These are phyloP conservation scores for Comarum palustre DNA, from an alignment of 306 rosid genomes.

Conservation along the genomic window DNA sequence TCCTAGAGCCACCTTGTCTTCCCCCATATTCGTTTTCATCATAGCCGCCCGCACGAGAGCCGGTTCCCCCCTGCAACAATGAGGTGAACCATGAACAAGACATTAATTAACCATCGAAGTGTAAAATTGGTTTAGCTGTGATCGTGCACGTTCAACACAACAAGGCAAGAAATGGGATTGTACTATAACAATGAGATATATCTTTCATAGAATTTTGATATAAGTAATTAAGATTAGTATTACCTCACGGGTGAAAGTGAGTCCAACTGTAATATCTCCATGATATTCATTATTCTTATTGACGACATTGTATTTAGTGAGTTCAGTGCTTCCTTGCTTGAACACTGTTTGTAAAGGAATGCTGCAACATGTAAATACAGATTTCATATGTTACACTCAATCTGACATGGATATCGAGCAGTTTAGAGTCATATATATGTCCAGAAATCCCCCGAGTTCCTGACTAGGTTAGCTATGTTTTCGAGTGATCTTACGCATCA, in stretches of 20 bases:
- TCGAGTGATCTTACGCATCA: background rate
- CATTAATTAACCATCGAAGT: background rate
- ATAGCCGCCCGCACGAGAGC: background rate
- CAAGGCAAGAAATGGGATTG: background rate
- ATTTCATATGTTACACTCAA: background rate
- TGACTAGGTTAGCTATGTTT: background rate
- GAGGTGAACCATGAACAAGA: background rate
- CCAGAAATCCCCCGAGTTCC: too few relatives aligned
- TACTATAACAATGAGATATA: background rate
- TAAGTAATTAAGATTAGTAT: background rate
- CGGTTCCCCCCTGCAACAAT: background rate
- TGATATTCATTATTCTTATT: constrained; percentile 36
- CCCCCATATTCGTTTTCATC: background rate
- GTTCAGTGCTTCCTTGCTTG: constrained; percentile 44
- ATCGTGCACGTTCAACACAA: background rate
- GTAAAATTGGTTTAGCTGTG: background rate
- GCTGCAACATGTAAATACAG: constrained; percentile 30
- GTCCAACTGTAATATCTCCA: constrained; percentile 55
- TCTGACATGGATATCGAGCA: too few relatives aligned
- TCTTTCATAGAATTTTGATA: background rate
- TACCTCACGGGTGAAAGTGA: constrained; percentile 40
- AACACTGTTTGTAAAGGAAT: constrained; percentile 49
- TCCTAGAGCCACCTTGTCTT: background rate
- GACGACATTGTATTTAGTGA: constrained; percentile 54
- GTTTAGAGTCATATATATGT: too few relatives aligned